Conservation (phyloP, 1,284 basidiomycete species). For the Heliocybe sulcata region DNA sequence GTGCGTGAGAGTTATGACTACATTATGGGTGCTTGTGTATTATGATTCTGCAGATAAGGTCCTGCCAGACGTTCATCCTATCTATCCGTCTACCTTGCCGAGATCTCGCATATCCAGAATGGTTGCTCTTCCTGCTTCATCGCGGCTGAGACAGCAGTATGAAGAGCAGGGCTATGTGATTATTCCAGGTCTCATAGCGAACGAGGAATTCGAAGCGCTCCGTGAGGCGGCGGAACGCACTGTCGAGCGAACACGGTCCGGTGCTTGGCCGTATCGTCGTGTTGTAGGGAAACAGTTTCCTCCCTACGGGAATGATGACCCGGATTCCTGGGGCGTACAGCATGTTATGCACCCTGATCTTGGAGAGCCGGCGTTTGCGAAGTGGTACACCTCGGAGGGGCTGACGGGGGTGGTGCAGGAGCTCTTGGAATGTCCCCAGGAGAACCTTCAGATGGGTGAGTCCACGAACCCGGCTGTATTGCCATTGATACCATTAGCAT, state of each 20-base stretch:
- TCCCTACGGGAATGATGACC: conserved; percentile 52
- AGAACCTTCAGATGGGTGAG: conserved; percentile 69
- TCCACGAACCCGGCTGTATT: conserved; percentile 3
- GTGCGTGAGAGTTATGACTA: no score
- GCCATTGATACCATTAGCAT: not conserved
- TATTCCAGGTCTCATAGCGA: conserved; percentile 51
- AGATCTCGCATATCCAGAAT: no score
- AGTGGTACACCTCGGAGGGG: conserved; percentile 61
- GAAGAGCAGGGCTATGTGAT: conserved; percentile 68
- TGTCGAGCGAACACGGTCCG: conserved; percentile 49
- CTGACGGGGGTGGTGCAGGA: conserved; percentile 41
- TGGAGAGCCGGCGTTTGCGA: conserved; percentile 47
- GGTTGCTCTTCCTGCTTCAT: no score
- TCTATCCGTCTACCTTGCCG: no score
- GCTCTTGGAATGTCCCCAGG: conserved; percentile 50
- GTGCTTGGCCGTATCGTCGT: conserved; percentile 62
- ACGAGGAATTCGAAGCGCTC: conserved; percentile 33
- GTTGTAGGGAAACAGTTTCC: conserved; percentile 82
- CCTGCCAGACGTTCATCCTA: no score
- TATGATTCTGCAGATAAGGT: no score
- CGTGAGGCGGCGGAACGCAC: conserved; percentile 45
- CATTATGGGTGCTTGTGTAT: no score
- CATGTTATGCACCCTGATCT: conserved; percentile 76
- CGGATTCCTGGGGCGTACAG: conserved; percentile 77
- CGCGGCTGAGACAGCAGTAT: conserved; percentile 28